Evolutionary conservation across 2,329 filamentous ascomycete species (phyloP).

Genomic region (Paecilomyces sp.): DNA sequence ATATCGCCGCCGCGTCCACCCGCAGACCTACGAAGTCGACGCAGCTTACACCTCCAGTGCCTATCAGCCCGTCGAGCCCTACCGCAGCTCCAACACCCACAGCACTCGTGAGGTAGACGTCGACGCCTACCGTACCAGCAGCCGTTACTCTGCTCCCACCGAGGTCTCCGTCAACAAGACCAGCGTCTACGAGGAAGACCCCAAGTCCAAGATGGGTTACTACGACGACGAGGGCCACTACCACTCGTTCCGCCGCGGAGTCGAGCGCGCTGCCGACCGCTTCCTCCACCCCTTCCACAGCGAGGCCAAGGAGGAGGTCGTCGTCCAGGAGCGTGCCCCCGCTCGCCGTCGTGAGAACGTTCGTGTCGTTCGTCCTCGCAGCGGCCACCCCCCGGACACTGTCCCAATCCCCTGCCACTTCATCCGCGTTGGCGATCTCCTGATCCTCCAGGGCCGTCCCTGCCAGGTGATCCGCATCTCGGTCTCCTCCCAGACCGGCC

Average conservation of each 20-base stretch:
- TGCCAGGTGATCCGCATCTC: conserved; percentile 99
- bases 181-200: conserved; percentile 46
- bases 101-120: conserved; percentile 21
- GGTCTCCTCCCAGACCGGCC: conserved; percentile 92
- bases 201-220: conserved; percentile 64
- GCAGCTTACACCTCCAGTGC: conserved; percentile 29
- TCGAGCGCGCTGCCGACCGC: conserved; percentile 59
- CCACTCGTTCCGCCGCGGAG: conserved; percentile 66
- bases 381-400: conserved; percentile 59
- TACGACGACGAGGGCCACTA: conserved; percentile 73
- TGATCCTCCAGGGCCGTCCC: conserved; percentile 97
- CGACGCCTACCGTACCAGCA: conserved; percentile 6
- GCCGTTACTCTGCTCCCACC: conserved; percentile 25
- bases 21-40: conserved; percentile 45
- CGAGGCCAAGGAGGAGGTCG: conserved; percentile 37
- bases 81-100: conserved; percentile 8
- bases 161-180: conserved; percentile 45
- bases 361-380: conserved; percentile 46
- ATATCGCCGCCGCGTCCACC: conserved; percentile 55
- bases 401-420: conserved; percentile 99
- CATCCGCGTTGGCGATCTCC: conserved; percentile 96
- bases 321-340: conserved; percentile 39
- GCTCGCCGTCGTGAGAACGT: conserved; percentile 39
- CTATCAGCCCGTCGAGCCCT: conserved; percentile 22
- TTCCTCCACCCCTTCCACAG: conserved; percentile 58